Percentiles rank a stretch among this genome's conserved stretches.
Evolutionary conservation across 305 asterid species (phyloP).

Genomic region (Fraxinus floribunda): DNA sequence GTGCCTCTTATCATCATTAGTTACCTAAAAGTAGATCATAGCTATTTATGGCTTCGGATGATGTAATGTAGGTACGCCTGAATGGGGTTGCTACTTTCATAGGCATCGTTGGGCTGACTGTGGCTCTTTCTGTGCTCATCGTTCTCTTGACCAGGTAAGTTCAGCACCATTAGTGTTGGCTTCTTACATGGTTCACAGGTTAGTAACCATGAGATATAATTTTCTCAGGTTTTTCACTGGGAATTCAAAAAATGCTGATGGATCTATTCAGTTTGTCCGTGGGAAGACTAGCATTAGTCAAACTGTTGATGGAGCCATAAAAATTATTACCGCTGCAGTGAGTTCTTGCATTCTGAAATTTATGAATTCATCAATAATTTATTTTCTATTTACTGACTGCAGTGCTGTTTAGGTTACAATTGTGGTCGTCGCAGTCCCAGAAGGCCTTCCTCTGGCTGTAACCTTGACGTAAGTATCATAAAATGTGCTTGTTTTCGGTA

Average conservation of each 20-base stretch:
- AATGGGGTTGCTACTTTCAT: slow-evolving; percentile 95
- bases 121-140: slow-evolving; percentile 70
- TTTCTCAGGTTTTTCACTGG: slow-evolving; percentile 78
- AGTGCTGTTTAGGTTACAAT: slow-evolving; percentile 72
- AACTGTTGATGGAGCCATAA: slow-evolving; percentile 63
- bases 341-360: slow-evolving; percentile 35
- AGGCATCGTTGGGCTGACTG: slow-evolving; percentile 87
- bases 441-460: slow-evolving; percentile 99
- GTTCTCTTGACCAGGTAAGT: slow-evolving; percentile 72
- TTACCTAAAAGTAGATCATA: slow-evolving; percentile 1
- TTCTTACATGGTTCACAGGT: slow-evolving; percentile 7
- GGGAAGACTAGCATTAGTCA: slow-evolving; percentile 60
- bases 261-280: slow-evolving; percentile 70
- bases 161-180: not conserved
- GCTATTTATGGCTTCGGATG: slow-evolving; percentile 25
- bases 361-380: slow-evolving; percentile 15
- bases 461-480: slow-evolving; percentile 77
- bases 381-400: slow-evolving; percentile 34
- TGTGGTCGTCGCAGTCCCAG: slow-evolving; percentile 98
- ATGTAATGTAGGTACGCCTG: slow-evolving; percentile 69
- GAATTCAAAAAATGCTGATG: slow-evolving; percentile 64
- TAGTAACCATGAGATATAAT: slow-evolving; percentile 3
- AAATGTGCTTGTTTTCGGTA: slow-evolving; percentile 7
- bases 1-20: not conserved
- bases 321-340: slow-evolving; percentile 87